Evolutionary conservation across 108 stramenopile genomes (phyloP).

Genomic region (Tribonema minus): DNA sequence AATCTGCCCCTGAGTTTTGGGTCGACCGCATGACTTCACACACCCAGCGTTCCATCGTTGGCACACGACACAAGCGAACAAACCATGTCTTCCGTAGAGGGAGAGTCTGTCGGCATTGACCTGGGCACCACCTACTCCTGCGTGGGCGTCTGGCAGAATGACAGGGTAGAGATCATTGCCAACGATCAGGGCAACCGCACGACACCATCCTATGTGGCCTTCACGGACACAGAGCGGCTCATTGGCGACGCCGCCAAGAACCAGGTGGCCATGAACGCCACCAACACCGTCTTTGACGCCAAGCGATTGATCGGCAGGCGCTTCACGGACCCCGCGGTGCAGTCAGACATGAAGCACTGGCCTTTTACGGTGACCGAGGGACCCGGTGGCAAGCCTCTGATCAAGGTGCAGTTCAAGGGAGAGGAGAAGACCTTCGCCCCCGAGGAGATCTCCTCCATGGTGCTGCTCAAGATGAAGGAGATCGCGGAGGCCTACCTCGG

Average conservation of each 20-base stretch:
- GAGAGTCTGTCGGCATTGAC: conserved; percentile 56
- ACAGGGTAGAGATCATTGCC: conserved; percentile 82
- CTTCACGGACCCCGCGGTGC: conserved; percentile 83
- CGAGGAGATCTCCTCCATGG: conserved; percentile 98
- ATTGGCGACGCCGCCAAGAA: too few relatives aligned
- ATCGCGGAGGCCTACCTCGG: conserved; percentile 97
- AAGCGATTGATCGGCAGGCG: conserved; percentile 95
- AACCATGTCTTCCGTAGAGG: conserved; percentile 30
- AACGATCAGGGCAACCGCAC: conserved; percentile 73
- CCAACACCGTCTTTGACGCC: conserved; percentile 93
- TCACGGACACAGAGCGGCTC: conserved; percentile 60
- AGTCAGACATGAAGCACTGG: conserved; percentile 89
- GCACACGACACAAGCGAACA: too few relatives aligned
- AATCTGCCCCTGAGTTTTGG: too few relatives aligned
- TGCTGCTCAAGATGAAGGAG: conserved; percentile 93
- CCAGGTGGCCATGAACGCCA: conserved; percentile 85
- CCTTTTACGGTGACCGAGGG: conserved; percentile 85
- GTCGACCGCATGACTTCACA: too few relatives aligned
- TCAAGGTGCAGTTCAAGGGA: conserved; percentile 88
- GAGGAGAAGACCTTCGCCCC: conserved; percentile 92
- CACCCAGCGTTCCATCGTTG: too few relatives aligned
- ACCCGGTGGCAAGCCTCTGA: conserved; percentile 79
- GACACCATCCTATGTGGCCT: conserved; percentile 76
- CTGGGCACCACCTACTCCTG: conserved; percentile 57
- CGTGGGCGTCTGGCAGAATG: conserved; percentile 55